Percentiles rank a stretch among this genome's conserved stretches.
Evolutionary conservation across 192 early-diverging fungal species (phyloP).

Genomic region (Gonapodya sp.): DNA sequence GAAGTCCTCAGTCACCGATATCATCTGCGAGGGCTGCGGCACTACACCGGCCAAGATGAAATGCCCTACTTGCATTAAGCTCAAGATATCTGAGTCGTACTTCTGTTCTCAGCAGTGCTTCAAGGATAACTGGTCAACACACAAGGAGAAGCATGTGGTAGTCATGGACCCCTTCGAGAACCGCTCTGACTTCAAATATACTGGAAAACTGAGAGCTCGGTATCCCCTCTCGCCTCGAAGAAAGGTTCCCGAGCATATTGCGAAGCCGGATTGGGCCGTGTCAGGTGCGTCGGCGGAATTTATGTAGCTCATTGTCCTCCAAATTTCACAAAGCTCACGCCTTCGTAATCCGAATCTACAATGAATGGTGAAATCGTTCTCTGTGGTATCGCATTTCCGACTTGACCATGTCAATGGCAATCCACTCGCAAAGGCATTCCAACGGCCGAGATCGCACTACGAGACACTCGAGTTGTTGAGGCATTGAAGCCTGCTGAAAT

Average conservation of each 20-base stretch:
- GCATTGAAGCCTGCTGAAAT: slow-evolving; percentile 62
- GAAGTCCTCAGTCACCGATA: slow-evolving; percentile 27
- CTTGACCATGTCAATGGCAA: slow-evolving; percentile 5
- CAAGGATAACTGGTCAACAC: slow-evolving; percentile 32
- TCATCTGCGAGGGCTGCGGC: slow-evolving; percentile 14
- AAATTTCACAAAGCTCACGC: no score
- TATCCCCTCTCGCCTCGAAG: slow-evolving; percentile 64
- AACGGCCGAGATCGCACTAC: slow-evolving; percentile 58
- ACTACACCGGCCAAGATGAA: slow-evolving; percentile 47
- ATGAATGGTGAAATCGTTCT: no score
- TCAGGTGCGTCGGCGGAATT: slow-evolving; percentile 23
- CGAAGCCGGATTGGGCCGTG: slow-evolving; percentile 54
- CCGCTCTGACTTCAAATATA: slow-evolving; percentile 39
- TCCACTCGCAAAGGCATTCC: slow-evolving; percentile 49
- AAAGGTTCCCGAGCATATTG: slow-evolving; percentile 52
- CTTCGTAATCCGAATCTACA: no score
- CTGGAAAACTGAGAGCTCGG: slow-evolving; percentile 55
- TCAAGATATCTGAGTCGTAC: slow-evolving; percentile 47
- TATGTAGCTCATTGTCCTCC: no score
- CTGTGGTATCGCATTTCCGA: no score
- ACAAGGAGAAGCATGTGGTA: slow-evolving; percentile 31
- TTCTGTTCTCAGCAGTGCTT: slow-evolving; percentile 78
- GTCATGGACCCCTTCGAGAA: slow-evolving; percentile 45
- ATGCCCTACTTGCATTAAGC: slow-evolving; percentile 71
- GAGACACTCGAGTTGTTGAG: slow-evolving; percentile 58